A percentile compares a stretch with the other conserved stretches of the same genome.
phyloP scores from a whole-genome alignment of 2,329 filamentous ascomycete genomes.

The Cladosporium sp. region DNA sequence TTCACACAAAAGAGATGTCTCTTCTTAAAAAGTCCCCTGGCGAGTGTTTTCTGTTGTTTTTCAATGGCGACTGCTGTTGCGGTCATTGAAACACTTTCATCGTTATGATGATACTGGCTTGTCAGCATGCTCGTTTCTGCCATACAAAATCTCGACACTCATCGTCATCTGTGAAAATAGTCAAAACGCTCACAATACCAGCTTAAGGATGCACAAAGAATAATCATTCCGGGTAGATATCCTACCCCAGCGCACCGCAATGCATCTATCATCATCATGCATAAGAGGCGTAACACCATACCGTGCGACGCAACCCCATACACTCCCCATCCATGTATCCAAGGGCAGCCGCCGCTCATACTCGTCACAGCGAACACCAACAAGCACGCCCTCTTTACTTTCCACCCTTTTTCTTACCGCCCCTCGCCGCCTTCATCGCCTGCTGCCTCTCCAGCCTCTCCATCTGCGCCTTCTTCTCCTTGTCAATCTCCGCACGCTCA shows the following conservation, averaged over 20 bases:
- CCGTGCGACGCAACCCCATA: neutral
- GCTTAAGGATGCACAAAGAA: neutral
- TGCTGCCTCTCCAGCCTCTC: constrained; percentile 50
- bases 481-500: constrained; percentile 57
- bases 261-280: constrained; percentile 18
- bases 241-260: constrained; percentile 14
- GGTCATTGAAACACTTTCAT: too few species aligned
- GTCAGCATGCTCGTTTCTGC: neutral
- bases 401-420: constrained; percentile 49
- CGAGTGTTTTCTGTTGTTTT: too few species aligned
- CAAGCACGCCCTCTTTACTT: constrained; percentile 27
- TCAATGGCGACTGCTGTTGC: too few species aligned
- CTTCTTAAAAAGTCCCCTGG: too few species aligned
- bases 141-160: neutral
- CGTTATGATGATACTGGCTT: too few species aligned
- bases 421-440: constrained; percentile 40
- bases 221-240: constrained; percentile 1
- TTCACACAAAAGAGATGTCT: too few species aligned
- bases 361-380: neutral
- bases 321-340: neutral
- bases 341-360: constrained; percentile 2
- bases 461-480: constrained; percentile 53
- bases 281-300: constrained; percentile 17
- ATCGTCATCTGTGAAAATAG: neutral
- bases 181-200: neutral